Conservation (phyloP, 1,284 basidiomycete species). For the Cutaneotrichosporon arboriforme region DNA sequence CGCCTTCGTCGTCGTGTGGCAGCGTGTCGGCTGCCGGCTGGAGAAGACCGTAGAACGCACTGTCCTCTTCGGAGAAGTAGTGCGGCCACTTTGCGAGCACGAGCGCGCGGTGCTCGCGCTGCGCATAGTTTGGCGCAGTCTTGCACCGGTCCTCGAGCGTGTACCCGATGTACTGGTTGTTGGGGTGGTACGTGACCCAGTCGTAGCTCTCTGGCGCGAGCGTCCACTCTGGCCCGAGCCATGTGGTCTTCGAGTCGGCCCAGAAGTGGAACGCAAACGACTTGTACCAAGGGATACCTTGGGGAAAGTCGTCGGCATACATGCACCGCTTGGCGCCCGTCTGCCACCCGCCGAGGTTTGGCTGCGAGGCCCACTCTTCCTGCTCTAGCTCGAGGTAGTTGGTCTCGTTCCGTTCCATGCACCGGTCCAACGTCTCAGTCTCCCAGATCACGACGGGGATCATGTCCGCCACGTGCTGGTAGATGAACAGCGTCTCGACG, state of each 20-base stretch:
- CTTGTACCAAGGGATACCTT: conserved; percentile 30
- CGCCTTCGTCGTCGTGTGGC: not conserved
- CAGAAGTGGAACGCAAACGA: conserved; percentile 30
- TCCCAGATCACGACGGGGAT: conserved; percentile 32
- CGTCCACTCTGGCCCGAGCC: conserved; percentile 24
- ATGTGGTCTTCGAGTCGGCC: conserved; percentile 11
- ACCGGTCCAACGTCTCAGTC: conserved; percentile 9
- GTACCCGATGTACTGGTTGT: conserved; percentile 29
- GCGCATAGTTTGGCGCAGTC: not conserved
- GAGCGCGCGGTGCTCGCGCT: conserved; percentile 31
- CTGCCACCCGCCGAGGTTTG: conserved; percentile 16
- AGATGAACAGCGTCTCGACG: conserved; percentile 30
- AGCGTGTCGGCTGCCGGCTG: not conserved
- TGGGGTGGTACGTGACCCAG: not conserved
- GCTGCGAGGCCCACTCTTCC: not conserved
- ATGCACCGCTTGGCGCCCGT: conserved; percentile 23
- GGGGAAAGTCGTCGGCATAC: conserved; percentile 15
- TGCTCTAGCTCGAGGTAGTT: conserved; percentile 5
- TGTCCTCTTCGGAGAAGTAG: conserved; percentile 27
- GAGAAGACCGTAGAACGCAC: not conserved
- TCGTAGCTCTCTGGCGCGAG: conserved; percentile 25
- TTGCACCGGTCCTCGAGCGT: conserved; percentile 41
- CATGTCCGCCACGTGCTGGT: conserved; percentile 27
- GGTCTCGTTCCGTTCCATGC: conserved; percentile 18
- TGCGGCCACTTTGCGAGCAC: conserved; percentile 38